Percentiles rank a stretch among this genome's conserved stretches.
These are phyloP conservation scores for Elsinoe perseae DNA, from an alignment of 2,329 filamentous ascomycete species.

Conservation along the genomic window DNA sequence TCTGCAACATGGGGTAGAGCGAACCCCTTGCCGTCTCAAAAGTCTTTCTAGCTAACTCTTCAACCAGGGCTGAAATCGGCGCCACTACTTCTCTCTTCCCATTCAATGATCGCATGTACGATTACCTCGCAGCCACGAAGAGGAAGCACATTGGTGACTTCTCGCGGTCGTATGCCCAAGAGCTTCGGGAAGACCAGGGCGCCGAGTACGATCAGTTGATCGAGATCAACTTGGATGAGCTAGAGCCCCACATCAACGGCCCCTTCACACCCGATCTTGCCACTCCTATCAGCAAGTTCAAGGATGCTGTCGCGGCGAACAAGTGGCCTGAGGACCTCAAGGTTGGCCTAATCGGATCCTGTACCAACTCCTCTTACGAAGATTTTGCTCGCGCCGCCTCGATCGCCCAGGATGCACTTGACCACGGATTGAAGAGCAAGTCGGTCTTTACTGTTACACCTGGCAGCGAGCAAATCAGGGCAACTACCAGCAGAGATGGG, in stretches of 20 bases:
- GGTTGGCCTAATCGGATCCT: conserved; percentile 91
- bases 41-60: conserved; percentile 1
- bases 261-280: conserved; percentile 94
- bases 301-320: conserved; percentile 72
- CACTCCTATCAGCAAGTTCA: conserved; percentile 84
- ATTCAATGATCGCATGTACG: conserved; percentile 96
- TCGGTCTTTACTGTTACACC: conserved; percentile 89
- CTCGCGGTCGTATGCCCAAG: conserved; percentile 71
- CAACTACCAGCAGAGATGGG: conserved; percentile 83
- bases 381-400: conserved; percentile 92
- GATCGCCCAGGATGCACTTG: conserved; percentile 82
- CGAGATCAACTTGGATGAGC: conserved; percentile 77
- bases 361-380: conserved; percentile 97
- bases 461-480: conserved; percentile 92
- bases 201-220: conserved; percentile 88
- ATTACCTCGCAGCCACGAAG: conserved; percentile 89
- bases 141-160: conserved; percentile 85
- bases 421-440: conserved; percentile 92
- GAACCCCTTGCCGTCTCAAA: conserved; percentile 22
- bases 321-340: conserved; percentile 87
- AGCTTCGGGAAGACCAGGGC: conserved; percentile 76
- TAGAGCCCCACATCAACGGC: conserved; percentile 95
- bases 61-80: conserved; percentile 56
- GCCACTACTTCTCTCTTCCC: conserved; percentile 93
- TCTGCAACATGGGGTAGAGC: conserved; percentile 49